Percentiles rank a stretch among this genome's conserved stretches.
Evolutionary conservation across 148 eudicot species (phyloP).

Genomic region (Oxyria digyna): DNA sequence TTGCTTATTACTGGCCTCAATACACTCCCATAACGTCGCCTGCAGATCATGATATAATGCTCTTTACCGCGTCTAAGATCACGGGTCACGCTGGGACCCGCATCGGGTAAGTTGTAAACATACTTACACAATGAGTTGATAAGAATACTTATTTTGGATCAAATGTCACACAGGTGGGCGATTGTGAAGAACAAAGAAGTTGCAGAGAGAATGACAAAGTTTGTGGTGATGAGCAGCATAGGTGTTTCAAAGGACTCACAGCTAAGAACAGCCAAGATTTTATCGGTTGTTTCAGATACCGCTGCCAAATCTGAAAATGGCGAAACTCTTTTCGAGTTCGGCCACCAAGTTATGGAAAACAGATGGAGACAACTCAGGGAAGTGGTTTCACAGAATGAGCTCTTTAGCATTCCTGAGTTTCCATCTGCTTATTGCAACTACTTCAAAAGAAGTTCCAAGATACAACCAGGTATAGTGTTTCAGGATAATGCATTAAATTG

Average conservation of each 20-base stretch:
- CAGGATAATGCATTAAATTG: too few relatives aligned
- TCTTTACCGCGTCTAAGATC: conserved; percentile 88
- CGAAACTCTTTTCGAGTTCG: conserved; percentile 40
- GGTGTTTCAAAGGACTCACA: conserved; percentile 97
- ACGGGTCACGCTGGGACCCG: conserved; percentile 95
- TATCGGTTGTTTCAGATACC: conserved; percentile 54
- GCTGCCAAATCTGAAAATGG: neutral
- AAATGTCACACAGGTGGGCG: conserved; percentile 95
- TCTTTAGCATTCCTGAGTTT: conserved; percentile 58
- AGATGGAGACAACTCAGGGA: conserved; percentile 69
- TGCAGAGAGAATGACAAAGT: conserved; percentile 77
- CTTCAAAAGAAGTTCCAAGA: conserved; percentile 31
- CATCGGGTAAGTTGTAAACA: conserved; percentile 46
- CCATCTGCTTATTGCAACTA: conserved; percentile 50
- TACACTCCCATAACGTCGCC: conserved; percentile 67
- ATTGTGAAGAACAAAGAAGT: conserved; percentile 63
- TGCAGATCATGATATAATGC: conserved; percentile 80
- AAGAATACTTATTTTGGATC: neutral
- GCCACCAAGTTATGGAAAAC: conserved; percentile 37
- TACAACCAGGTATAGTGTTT: conserved; percentile 55
- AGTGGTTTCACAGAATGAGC: conserved; percentile 31
- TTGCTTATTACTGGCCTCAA: conserved; percentile 98
- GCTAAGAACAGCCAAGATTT: conserved; percentile 72
- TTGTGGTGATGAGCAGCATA: conserved; percentile 69
- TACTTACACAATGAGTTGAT: neutral